Conservation (phyloP, 176 grass and related monocot species). For the Coix lacrymajobi region DNA sequence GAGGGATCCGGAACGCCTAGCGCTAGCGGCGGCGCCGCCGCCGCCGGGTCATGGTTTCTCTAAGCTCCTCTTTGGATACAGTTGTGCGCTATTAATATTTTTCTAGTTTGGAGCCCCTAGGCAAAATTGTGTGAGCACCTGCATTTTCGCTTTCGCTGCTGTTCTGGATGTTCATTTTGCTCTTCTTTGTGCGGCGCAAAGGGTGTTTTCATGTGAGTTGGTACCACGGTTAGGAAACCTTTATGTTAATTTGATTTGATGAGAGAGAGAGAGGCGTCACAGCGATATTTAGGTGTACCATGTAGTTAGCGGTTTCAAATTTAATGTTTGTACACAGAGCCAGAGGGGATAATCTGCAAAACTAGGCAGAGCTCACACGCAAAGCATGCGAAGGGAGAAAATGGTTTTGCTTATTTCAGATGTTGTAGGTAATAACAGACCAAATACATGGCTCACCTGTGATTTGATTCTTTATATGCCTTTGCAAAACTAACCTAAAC, state of each 20-base stretch:
- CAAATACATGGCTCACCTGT: background rate
- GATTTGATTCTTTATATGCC: background rate
- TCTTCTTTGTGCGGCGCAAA: background rate
- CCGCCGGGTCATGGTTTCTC: background rate
- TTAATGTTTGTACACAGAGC: background rate
- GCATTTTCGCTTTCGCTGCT: background rate
- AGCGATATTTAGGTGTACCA: background rate
- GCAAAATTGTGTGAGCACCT: background rate
- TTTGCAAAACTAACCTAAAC: background rate
- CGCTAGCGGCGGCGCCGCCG: background rate
- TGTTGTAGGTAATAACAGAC: conserved; percentile 4
- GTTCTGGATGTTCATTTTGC: background rate
- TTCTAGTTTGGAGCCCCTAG: background rate
- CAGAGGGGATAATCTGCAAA: background rate
- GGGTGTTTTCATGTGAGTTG: background rate
- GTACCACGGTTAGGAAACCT: background rate
- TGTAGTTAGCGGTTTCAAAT: background rate
- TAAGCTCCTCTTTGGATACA: background rate
- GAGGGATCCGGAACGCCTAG: background rate
- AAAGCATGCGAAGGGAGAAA: background rate
- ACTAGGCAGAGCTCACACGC: conserved; percentile 21
- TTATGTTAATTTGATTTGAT: background rate
- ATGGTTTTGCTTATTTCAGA: background rate
- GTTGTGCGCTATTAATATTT: background rate
- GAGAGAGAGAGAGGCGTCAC: background rate